A percentile compares a stretch with the other conserved stretches of the same genome.
phyloP scores from a whole-genome alignment of 1,284 basidiomycete species.

The Pterulicium gracile region DNA sequence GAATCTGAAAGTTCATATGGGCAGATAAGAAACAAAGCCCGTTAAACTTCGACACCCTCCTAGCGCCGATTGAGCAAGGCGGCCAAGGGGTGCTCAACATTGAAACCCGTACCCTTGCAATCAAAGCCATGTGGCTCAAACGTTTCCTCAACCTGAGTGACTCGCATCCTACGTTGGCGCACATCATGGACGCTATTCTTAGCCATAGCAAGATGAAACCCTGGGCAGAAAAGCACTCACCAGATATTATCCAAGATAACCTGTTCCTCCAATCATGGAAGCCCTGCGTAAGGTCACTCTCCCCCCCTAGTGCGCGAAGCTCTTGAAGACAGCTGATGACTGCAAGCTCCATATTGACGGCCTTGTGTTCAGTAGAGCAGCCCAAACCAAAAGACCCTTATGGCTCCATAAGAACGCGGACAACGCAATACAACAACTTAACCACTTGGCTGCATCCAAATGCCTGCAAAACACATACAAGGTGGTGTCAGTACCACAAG shows the following conservation, averaged over 20 bases:
- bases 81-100: slow-evolving; percentile 15
- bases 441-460: neutral
- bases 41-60: slow-evolving; percentile 14
- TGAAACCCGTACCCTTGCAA: slow-evolving; percentile 15
- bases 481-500: neutral
- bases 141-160: neutral
- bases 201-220: slow-evolving; percentile 10
- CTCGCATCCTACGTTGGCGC: too few species aligned
- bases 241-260: slow-evolving; percentile 7
- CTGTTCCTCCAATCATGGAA: slow-evolving; percentile 12
- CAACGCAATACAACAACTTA: neutral
- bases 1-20: slow-evolving; percentile 17
- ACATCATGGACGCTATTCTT: too few species aligned
- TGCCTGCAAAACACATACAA: neutral
- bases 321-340: slow-evolving; percentile 11
- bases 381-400: slow-evolving; percentile 13
- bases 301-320: slow-evolving; percentile 10
- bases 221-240: slow-evolving; percentile 11
- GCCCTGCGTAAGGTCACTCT: slow-evolving; percentile 7
- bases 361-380: slow-evolving; percentile 7
- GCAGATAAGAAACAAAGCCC: slow-evolving; percentile 10
- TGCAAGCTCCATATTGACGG: slow-evolving; percentile 13
- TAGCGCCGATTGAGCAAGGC: slow-evolving; percentile 10
- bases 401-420: slow-evolving; percentile 16
- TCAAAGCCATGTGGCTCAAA: slow-evolving; percentile 5